phyloP scores from a whole-genome alignment of 768 basidiomycete species.

The Mycena vitilis region DNA sequence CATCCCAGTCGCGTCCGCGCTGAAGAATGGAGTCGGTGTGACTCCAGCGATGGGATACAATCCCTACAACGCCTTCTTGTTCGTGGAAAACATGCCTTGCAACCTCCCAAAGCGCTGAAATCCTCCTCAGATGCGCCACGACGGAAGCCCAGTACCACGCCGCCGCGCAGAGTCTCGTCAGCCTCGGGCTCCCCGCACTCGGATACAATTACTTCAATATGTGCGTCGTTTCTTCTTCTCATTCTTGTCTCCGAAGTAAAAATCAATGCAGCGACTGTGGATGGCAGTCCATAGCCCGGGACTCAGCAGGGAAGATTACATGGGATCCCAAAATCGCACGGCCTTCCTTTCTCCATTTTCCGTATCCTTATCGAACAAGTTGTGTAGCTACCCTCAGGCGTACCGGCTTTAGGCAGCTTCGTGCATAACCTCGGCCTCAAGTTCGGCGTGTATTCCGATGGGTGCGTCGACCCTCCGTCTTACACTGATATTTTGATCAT shows the following conservation, averaged over 20 bases:
- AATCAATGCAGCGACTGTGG: slow-evolving; percentile 55
- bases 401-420: slow-evolving; percentile 52
- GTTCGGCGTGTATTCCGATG: slow-evolving; percentile 69
- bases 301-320: slow-evolving; percentile 55
- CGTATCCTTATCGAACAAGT: background rate
- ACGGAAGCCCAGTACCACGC: slow-evolving; percentile 55
- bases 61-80: slow-evolving; percentile 61
- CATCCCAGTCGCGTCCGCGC: background rate
- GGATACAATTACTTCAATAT: slow-evolving; percentile 59
- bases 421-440: slow-evolving; percentile 54
- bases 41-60: slow-evolving; percentile 64
- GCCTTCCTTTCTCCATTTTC: background rate
- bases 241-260: background rate
- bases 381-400: slow-evolving; percentile 48
- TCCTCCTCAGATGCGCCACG: slow-evolving; percentile 49
- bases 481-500: background rate
- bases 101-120: background rate
- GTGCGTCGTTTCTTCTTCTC: slow-evolving; percentile 37
- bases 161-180: slow-evolving; percentile 53
- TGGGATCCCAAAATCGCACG: slow-evolving; percentile 52
- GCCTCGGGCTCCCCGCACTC: slow-evolving; percentile 48
- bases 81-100: slow-evolving; percentile 29
- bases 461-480: background rate
- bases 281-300: slow-evolving; percentile 59
- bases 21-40: slow-evolving; percentile 53